Conservation (phyloP, 345 rosid genomes). For the Euphorbia tirucalli region DNA sequence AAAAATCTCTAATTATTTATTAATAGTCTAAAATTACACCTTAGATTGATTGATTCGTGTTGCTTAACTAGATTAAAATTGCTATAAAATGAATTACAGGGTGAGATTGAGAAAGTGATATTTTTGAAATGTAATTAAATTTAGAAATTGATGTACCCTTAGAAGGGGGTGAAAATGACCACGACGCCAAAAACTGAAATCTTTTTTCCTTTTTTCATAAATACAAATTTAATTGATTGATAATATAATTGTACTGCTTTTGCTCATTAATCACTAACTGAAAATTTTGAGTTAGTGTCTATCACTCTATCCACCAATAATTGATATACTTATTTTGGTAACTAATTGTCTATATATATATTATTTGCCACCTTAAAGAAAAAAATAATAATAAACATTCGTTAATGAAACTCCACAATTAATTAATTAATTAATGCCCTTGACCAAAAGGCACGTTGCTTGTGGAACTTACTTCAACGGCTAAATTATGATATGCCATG, state of each 20-base stretch:
- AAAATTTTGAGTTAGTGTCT: neutral
- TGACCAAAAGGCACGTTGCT: conserved; percentile 13
- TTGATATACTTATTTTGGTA: neutral
- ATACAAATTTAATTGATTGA: neutral
- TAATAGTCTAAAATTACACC: too few species aligned
- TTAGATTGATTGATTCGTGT: too few species aligned
- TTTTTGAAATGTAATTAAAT: neutral
- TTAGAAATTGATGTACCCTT: neutral
- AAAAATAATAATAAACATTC: neutral
- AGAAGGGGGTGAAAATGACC: neutral
- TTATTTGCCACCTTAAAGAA: neutral
- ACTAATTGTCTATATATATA: neutral
- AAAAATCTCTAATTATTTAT: too few species aligned
- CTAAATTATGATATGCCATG: neutral
- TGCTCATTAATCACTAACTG: neutral
- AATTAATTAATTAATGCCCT: neutral
- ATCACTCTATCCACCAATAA: neutral
- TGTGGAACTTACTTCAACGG: neutral
- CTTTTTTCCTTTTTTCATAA: neutral
- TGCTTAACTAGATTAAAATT: too few species aligned
- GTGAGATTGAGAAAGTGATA: conserved; percentile 1
- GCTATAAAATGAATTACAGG: neutral
- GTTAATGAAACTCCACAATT: neutral
- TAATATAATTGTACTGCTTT: neutral
- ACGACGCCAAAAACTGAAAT: neutral